These are phyloP conservation scores for Mycena vulgaris DNA, from an alignment of 768 basidiomycete genomes.

Conservation along the genomic window DNA sequence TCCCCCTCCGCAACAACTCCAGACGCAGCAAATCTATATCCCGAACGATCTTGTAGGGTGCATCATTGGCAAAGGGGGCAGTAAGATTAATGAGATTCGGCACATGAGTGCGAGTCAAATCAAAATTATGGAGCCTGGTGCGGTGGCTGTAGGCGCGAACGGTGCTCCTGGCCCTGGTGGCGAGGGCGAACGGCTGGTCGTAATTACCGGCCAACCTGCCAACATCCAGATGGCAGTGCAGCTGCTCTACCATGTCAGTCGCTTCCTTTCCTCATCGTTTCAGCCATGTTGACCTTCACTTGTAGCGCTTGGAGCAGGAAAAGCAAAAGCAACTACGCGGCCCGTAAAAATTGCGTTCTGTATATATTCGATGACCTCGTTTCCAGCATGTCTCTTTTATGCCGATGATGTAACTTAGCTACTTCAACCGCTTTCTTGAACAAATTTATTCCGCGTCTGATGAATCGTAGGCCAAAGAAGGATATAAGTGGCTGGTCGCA, in stretches of 20 bases:
- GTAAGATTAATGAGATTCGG: constrained; percentile 99
- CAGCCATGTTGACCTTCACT: constrained; percentile 7
- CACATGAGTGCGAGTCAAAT: constrained; percentile 96
- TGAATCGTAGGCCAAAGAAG: too few species aligned
- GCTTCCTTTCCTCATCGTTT: constrained; percentile 10
- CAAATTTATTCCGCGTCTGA: background rate
- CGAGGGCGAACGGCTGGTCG: constrained; percentile 93
- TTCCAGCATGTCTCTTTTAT: constrained; percentile 17
- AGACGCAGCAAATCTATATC: constrained; percentile 98
- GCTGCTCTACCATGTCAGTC: constrained; percentile 85
- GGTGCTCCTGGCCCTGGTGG: constrained; percentile 80
- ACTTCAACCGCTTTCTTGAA: constrained; percentile 25
- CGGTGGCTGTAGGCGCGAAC: constrained; percentile 75
- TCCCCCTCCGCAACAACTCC: constrained; percentile 77
- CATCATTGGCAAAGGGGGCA: constrained; percentile 98
- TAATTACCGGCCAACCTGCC: constrained; percentile 94
- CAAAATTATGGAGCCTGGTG: constrained; percentile 98
- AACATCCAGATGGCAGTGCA: constrained; percentile 98
- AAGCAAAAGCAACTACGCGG: constrained; percentile 85
- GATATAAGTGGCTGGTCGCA: too few species aligned
- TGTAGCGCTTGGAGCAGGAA: constrained; percentile 88
- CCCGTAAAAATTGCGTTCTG: constrained; percentile 42
- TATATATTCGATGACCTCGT: constrained; percentile 4
- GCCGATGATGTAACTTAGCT: constrained; percentile 26
- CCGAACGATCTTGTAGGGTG: constrained; percentile 98